Conservation (phyloP, 768 basidiomycete genomes). For the Mycena alexandri region DNA sequence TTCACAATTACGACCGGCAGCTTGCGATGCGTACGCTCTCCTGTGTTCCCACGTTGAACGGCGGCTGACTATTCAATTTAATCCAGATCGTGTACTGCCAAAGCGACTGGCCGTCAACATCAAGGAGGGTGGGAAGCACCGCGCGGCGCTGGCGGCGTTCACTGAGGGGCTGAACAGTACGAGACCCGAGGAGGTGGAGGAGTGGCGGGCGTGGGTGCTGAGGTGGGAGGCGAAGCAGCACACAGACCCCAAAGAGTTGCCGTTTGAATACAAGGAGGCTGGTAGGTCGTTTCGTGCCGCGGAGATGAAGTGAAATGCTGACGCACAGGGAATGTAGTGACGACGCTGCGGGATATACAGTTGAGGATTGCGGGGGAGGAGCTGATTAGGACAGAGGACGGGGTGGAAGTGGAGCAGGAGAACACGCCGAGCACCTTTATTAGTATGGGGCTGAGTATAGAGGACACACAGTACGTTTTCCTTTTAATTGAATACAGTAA, state of each 20-base stretch:
- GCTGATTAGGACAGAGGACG: slow-evolving; percentile 6
- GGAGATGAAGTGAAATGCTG: too few relatives aligned
- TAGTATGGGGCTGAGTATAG: not conserved
- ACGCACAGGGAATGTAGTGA: too few relatives aligned
- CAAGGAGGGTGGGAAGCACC: too few relatives aligned
- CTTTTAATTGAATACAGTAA: too few relatives aligned
- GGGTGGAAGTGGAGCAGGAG: slow-evolving; percentile 20
- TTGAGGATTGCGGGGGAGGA: slow-evolving; percentile 13
- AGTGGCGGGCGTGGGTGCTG: too few relatives aligned
- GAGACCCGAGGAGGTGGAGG: too few relatives aligned
- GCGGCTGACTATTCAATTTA: not conserved
- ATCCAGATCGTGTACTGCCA: slow-evolving; percentile 13
- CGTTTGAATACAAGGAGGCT: slow-evolving; percentile 1
- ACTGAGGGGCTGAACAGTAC: too few relatives aligned
- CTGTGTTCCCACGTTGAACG: not conserved
- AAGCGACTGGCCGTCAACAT: slow-evolving; percentile 12
- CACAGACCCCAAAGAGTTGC: not conserved
- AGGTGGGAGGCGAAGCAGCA: slow-evolving; percentile 27
- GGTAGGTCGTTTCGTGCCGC: too few relatives aligned
- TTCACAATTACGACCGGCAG: slow-evolving; percentile 22
- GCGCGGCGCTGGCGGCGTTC: too few relatives aligned
- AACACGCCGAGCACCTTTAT: not conserved
- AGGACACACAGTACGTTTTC: not conserved
- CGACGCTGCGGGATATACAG: slow-evolving; percentile 11
- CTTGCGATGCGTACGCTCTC: slow-evolving; percentile 17